Conservation (phyloP, 116 monocot species). For the Trichopus zeylanicus region DNA sequence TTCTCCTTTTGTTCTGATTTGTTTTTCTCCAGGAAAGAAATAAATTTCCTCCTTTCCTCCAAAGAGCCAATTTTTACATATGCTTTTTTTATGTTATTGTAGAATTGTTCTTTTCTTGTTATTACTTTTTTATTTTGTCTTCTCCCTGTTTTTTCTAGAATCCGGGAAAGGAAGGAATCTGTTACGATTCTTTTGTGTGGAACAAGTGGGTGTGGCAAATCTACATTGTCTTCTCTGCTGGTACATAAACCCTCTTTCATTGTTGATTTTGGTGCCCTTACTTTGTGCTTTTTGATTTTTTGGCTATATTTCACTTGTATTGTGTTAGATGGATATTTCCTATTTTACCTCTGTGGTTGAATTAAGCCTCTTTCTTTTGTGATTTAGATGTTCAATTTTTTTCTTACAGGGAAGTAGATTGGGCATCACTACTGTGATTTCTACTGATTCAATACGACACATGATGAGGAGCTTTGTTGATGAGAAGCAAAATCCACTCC, state of each 20-base stretch:
- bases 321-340: not conserved
- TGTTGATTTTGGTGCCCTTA: too few relatives aligned
- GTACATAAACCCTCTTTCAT: conserved; percentile 34
- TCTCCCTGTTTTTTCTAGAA: conserved; percentile 33
- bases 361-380: not conserved
- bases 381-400: not conserved
- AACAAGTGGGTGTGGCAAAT: conserved; percentile 92
- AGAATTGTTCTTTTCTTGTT: not conserved
- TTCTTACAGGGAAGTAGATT: conserved; percentile 70
- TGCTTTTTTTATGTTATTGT: not conserved
- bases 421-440: conserved; percentile 88
- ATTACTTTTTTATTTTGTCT: not conserved
- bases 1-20: not conserved
- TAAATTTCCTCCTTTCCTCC: too few relatives aligned
- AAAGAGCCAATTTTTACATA: too few relatives aligned
- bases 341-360: not conserved
- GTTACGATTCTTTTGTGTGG: conserved; percentile 90
- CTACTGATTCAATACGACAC: conserved; percentile 95
- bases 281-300: too few relatives aligned
- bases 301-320: too few relatives aligned
- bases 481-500: conserved; percentile 85
- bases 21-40: not conserved
- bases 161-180: conserved; percentile 88
- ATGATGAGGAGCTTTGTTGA: conserved; percentile 95
- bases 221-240: conserved; percentile 88